phyloP scores from a whole-genome alignment of 2,329 filamentous ascomycete genomes.

The Keithomyces neogunnii region DNA sequence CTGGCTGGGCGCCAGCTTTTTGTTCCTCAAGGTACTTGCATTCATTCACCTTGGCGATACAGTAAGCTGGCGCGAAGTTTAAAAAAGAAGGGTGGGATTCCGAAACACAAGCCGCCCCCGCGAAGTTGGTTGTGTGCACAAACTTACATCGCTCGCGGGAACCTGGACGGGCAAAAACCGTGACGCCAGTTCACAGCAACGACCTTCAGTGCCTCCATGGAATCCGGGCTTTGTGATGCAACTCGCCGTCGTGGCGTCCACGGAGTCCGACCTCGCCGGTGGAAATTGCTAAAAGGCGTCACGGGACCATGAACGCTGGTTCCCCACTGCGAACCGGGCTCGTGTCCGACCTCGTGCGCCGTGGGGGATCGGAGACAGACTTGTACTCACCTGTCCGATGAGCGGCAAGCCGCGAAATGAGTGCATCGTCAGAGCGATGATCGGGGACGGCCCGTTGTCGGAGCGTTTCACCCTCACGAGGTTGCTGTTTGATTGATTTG shows the following conservation, averaged over 20 bases:
- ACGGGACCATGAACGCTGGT: neutral
- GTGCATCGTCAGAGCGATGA: neutral
- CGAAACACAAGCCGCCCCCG: too few relatives aligned
- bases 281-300: neutral
- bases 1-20: too few relatives aligned
- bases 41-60: too few relatives aligned
- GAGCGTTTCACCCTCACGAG: neutral
- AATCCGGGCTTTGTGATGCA: too few relatives aligned
- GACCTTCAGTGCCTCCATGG: too few relatives aligned
- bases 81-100: too few relatives aligned
- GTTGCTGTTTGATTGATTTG: neutral
- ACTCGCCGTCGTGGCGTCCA: neutral
- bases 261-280: constrained; percentile 1
- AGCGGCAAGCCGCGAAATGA: neutral
- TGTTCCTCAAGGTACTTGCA: too few relatives aligned
- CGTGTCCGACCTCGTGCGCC: constrained; percentile 1
- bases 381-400: neutral
- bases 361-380: neutral
- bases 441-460: neutral
- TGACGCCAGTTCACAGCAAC: too few relatives aligned
- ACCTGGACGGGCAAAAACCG: too few relatives aligned
- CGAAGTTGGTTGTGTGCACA: too few relatives aligned
- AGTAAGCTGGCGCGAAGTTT: too few relatives aligned
- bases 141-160: too few relatives aligned
- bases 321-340: neutral